A percentile compares a stretch with the other conserved stretches of the same genome.
Evolutionary conservation across 2,329 filamentous ascomycete genomes (phyloP).

Genomic region (Aspergillus quadrilineatus): DNA sequence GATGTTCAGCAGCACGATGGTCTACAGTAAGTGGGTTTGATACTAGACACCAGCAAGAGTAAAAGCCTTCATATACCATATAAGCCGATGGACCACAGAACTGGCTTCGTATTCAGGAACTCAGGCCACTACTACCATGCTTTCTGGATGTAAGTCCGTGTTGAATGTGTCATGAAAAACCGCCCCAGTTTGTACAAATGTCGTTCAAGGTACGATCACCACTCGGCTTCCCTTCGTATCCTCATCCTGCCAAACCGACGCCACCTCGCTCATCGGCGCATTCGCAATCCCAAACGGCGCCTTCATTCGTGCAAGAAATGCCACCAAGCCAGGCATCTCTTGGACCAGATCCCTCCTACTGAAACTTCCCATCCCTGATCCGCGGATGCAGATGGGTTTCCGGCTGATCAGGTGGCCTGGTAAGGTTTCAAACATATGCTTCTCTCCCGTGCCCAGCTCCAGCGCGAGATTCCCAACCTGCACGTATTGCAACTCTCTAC

Average conservation of each 20-base stretch:
- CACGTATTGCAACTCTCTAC: neutral
- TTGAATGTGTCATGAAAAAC: no score
- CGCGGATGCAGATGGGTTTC: slow-evolving; percentile 8
- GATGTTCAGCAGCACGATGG: no score
- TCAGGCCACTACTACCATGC: no score
- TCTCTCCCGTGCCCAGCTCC: neutral
- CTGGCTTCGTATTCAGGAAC: no score
- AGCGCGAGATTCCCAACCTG: neutral
- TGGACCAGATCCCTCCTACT: neutral
- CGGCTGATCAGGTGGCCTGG: neutral
- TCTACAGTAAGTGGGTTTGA: no score
- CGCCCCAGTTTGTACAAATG: no score
- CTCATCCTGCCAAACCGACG: neutral
- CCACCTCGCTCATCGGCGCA: neutral
- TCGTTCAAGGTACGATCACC: neutral
- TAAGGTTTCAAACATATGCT: neutral
- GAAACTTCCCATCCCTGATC: slow-evolving; percentile 5
- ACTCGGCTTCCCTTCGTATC: neutral
- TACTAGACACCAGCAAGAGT: no score
- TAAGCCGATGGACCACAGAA: no score
- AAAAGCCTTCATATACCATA: no score
- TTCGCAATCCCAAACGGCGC: neutral
- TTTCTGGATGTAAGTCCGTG: no score
- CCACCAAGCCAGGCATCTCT: neutral
- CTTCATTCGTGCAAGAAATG: neutral